phyloP scores from a whole-genome alignment of 805 yeast species.

The Metschnikowia continentalis region DNA sequence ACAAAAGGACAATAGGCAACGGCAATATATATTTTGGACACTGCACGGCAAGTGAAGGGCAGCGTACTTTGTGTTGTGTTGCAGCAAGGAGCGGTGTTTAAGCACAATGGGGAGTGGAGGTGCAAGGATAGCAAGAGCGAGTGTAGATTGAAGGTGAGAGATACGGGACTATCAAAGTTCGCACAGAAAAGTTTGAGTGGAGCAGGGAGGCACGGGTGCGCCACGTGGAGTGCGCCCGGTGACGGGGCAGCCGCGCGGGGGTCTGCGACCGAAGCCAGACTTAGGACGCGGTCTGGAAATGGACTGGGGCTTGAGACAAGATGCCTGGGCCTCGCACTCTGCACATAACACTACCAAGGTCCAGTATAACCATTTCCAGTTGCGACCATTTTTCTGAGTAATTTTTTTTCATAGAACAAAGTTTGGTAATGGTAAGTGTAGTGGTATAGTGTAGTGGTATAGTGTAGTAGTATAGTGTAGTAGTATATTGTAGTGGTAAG shows the following conservation, averaged over 20 bases:
- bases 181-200: slow-evolving; percentile 3
- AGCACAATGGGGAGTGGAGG: background rate
- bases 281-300: background rate
- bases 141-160: background rate
- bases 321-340: no score
- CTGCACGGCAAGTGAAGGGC: background rate
- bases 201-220: slow-evolving; percentile 1
- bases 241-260: background rate
- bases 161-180: background rate
- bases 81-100: background rate
- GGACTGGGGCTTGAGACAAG: no score
- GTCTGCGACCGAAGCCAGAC: background rate
- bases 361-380: no score
- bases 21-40: background rate
- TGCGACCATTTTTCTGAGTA: no score
- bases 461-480: no score
- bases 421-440: no score
- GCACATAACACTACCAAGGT: no score
- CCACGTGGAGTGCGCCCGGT: background rate
- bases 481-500: no score
- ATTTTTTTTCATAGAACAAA: no score
- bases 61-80: background rate
- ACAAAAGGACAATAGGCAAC: background rate
- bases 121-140: background rate
- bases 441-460: no score